phyloP scores from a whole-genome alignment of 148 eudicot genomes.

The Spergularia marina region DNA sequence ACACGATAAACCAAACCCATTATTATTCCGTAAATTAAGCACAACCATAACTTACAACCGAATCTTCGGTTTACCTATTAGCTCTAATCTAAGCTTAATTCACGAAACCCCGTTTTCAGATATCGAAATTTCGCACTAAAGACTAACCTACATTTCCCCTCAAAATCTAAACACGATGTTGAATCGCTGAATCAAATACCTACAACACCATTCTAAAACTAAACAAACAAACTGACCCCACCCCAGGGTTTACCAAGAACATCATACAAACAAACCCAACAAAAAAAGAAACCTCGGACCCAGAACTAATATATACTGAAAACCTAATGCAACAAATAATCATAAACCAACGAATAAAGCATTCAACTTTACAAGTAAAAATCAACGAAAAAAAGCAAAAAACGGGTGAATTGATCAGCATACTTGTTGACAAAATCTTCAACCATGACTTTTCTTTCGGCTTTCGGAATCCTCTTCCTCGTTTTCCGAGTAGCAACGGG shows the following conservation, averaged over 20 bases:
- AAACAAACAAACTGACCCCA: not conserved
- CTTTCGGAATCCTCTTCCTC: not conserved
- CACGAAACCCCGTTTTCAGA: not conserved
- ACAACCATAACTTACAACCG: not conserved
- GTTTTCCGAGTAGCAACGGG: not conserved
- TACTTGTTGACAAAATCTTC: slow-evolving; percentile 10
- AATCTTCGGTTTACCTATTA: not conserved
- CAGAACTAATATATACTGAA: not conserved
- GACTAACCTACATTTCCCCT: not conserved
- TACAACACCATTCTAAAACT: not conserved
- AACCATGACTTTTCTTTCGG: slow-evolving; percentile 11
- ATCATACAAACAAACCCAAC: slow-evolving; percentile 1
- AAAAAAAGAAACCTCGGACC: not conserved
- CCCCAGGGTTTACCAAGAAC: not conserved
- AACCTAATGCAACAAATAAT: not conserved
- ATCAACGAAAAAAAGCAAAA: not conserved
- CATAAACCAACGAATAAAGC: not conserved
- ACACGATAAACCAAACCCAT: too few species aligned
- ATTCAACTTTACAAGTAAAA: too few species aligned
- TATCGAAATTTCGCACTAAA: not conserved
- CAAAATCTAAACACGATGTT: not conserved
- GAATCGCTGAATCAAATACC: not conserved
- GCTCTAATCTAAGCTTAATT: not conserved
- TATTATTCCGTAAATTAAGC: not conserved
- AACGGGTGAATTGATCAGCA: not conserved